Evolutionary conservation across 176 grass and related monocot genomes (phyloP), one percentile per base, ranked within the genome.

Genomic region (Oryza officinalis): DNA sequence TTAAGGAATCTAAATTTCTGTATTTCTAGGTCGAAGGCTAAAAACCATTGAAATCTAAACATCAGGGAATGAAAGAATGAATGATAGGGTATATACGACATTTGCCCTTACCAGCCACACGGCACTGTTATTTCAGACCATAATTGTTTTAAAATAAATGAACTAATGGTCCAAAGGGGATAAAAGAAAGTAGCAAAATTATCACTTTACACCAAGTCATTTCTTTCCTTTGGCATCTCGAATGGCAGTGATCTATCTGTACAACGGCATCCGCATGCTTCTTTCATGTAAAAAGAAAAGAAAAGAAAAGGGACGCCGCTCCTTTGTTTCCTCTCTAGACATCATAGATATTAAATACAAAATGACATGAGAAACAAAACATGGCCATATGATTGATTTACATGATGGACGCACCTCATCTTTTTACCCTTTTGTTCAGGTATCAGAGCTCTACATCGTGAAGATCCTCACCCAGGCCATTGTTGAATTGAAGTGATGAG

Each of bases 361-460:
- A 33, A 45, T 18, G 22, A 44, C 71, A 33, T 40, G 33, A 33
- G 79, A 31, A 31, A 11, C 28, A 28, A 8, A 38, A 32, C 47
- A 78, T 26, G 72, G 38, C 37, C 70, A 12, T 54, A 14, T 8
- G 3, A 65, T 43, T 59, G 26, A 72, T 26, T 26, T 64, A 33
- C 65, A 63, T 2, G 2, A 44, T 28, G 13, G 17, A 44, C 28
- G 26, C 43, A 25, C 64, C 27, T 46, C 57, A 15, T 45, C 27
- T n/a, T 60, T 60, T 5, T 4, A 63, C 10, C n/a, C 43, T 50
- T 11, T 52, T 25, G n/a, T 76, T 47, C 15, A 27, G 38, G 23
- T 80, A 67, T 94, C 80, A 94, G 30, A 94, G 89, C 80, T 87
- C 85, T 54, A 94, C 88, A 68, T 94, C 92, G 5, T 89, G 88